These are phyloP conservation scores for Hypoxylon sp. DNA, from an alignment of 2,329 filamentous ascomycete genomes.

Conservation along the genomic window DNA sequence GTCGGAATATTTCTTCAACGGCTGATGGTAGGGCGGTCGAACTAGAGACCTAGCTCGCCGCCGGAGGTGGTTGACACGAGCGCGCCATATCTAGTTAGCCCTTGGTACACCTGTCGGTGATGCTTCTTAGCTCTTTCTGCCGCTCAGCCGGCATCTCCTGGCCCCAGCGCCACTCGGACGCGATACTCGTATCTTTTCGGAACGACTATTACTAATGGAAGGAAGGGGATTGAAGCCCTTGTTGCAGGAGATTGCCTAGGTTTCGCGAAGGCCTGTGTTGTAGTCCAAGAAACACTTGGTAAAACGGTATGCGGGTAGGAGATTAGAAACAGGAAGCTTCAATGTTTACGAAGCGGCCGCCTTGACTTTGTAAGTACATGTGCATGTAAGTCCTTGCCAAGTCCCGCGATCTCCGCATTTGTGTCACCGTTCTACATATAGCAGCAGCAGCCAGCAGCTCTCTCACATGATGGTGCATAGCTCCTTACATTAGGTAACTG, in stretches of 20 bases:
- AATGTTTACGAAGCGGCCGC: background rate
- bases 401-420: slow-evolving; percentile 21
- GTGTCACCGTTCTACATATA: slow-evolving; percentile 18
- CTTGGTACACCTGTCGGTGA: slow-evolving; percentile 3
- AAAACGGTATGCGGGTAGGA: slow-evolving; percentile 1
- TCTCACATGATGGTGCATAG: slow-evolving; percentile 21
- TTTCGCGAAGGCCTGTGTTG: background rate
- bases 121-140: slow-evolving; percentile 6
- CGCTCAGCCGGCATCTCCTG: slow-evolving; percentile 3
- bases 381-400: slow-evolving; percentile 1
- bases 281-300: slow-evolving; percentile 2
- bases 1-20: slow-evolving; percentile 39
- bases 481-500: slow-evolving; percentile 3
- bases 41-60: slow-evolving; percentile 28
- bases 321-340: slow-evolving; percentile 23
- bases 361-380: background rate
- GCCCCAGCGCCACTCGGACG: slow-evolving; percentile 9
- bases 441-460: background rate
- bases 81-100: slow-evolving; percentile 23
- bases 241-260: slow-evolving; percentile 23
- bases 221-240: slow-evolving; percentile 18
- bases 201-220: slow-evolving; percentile 13
- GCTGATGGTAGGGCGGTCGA: slow-evolving; percentile 36
- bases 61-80: slow-evolving; percentile 37
- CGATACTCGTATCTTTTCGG: slow-evolving; percentile 12